phyloP scores from a whole-genome alignment of 306 rosid genomes.

The Prinsepia uniflora region DNA sequence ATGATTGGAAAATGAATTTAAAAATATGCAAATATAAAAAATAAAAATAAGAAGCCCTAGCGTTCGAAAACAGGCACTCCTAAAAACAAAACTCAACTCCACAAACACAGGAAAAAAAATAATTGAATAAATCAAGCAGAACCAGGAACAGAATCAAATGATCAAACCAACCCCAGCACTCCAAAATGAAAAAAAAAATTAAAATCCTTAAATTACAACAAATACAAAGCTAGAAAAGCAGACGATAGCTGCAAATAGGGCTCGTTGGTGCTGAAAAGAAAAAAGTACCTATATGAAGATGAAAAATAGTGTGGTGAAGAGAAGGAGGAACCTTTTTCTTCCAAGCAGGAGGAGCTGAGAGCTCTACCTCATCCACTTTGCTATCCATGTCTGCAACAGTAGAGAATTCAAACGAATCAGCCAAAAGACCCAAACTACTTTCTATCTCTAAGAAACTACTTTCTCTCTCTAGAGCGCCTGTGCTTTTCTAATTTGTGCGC shows the following conservation, averaged over 20 bases:
- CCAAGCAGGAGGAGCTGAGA: conserved; percentile 90
- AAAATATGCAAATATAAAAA: background rate
- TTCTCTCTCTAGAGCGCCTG: conserved; percentile 1
- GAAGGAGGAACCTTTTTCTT: conserved; percentile 68
- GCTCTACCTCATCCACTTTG: conserved; percentile 62
- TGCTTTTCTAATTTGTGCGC: background rate
- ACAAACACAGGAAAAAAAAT: background rate
- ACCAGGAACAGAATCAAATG: conserved; percentile 11
- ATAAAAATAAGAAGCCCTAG: conserved; percentile 13
- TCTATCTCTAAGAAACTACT: too few relatives aligned
- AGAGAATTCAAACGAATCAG: background rate
- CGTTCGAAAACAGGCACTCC: background rate
- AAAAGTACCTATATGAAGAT: background rate
- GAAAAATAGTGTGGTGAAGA: background rate
- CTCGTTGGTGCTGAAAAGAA: background rate
- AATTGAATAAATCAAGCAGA: conserved; percentile 16
- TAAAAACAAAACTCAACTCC: conserved; percentile 4
- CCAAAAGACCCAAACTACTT: background rate
- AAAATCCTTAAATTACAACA: background rate
- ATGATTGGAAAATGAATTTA: background rate
- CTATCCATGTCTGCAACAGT: conserved; percentile 25
- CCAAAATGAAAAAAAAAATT: conserved; percentile 3
- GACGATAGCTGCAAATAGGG: background rate
- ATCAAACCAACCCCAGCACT: background rate
- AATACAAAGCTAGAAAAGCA: background rate